Percentiles rank a stretch among this genome's conserved stretches.
phyloP scores from a whole-genome alignment of 192 early-diverging fungal genomes.

The Backusella australiensis region DNA sequence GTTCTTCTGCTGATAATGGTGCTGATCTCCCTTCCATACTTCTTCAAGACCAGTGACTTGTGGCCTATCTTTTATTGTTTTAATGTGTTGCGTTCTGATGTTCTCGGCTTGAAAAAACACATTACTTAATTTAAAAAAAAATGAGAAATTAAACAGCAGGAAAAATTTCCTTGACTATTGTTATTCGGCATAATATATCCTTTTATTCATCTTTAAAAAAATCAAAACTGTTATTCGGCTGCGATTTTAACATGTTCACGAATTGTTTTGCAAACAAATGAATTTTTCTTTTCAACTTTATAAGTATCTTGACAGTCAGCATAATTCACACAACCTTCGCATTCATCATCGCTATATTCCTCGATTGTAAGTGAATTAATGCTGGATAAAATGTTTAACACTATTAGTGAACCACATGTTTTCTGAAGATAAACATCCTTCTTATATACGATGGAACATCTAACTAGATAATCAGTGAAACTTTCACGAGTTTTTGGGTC shows the following conservation, averaged over 20 bases:
- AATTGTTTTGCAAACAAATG: neutral
- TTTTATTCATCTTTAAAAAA: too few species aligned
- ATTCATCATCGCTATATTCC: neutral
- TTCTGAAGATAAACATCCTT: neutral
- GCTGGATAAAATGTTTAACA: neutral
- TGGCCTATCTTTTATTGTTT: too few species aligned
- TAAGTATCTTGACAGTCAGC: neutral
- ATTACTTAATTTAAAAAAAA: too few species aligned
- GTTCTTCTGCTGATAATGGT: neutral
- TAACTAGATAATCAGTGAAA: neutral
- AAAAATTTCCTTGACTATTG: too few species aligned
- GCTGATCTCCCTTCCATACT: neutral
- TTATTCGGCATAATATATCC: too few species aligned
- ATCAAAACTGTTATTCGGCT: neutral
- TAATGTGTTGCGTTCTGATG: too few species aligned
- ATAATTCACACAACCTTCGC: neutral
- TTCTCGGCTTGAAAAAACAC: too few species aligned
- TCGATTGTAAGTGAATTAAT: neutral
- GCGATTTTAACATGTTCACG: neutral
- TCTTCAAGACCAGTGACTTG: too few species aligned
- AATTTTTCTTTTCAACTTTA: neutral
- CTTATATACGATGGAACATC: constrained; percentile 15
- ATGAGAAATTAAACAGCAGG: too few species aligned
- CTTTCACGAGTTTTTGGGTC: neutral
- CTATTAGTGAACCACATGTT: neutral